Evolutionary conservation across 2,329 filamentous ascomycete genomes (phyloP), one percentile per base, ranked within the genome.

Genomic region (Cladosporium austrohemisphaericum): DNA sequence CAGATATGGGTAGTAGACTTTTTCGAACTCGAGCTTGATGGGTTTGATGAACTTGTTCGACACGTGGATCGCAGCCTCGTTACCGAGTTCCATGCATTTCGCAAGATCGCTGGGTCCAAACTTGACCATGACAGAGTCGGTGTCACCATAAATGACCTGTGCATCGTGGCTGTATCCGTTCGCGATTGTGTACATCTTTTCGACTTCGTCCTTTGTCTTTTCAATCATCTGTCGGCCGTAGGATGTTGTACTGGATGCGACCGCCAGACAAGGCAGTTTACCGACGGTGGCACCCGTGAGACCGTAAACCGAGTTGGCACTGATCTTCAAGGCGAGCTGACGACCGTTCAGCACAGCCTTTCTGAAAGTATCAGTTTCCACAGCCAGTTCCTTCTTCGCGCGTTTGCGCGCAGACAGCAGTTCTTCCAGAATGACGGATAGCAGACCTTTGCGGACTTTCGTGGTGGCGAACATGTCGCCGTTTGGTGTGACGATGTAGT

Each of bases 161-260:
- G 93, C 93, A 67, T 98, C 88, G 66, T 97, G 89, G 1, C 80
- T 83, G 69, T 97, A 98, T 14, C 93, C 93, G 61, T 98, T 97
- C 41, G 88, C 88, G 50, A 96, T 91, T 41, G 81, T 92, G 69
- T 95, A 98, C 57, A 82, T 84, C 32, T 80, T 77, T 70, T 97
- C 92, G 5, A 98, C 93, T 66, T 97, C 93, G n/a, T 86, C 79
- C 69, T 95, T 97, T 1, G 93, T 97, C 72, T 85, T 93, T 69
- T 97, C 92, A 74, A 98, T 98, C 93, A 98, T 98, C 66, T 96
- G 87, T 60, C 93, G 88, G 58, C 93, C 93, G 63, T 95, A 98
- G 73, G 87, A 90, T 1, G 93, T 98, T 11, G 93, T 97, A 71
- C 90, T 95, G 73, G 90, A 95, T 53, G 93, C 93, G 68, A 98